Evolutionary conservation across 2,329 filamentous ascomycete species (phyloP).

Genomic region (Alternaria sp.): DNA sequence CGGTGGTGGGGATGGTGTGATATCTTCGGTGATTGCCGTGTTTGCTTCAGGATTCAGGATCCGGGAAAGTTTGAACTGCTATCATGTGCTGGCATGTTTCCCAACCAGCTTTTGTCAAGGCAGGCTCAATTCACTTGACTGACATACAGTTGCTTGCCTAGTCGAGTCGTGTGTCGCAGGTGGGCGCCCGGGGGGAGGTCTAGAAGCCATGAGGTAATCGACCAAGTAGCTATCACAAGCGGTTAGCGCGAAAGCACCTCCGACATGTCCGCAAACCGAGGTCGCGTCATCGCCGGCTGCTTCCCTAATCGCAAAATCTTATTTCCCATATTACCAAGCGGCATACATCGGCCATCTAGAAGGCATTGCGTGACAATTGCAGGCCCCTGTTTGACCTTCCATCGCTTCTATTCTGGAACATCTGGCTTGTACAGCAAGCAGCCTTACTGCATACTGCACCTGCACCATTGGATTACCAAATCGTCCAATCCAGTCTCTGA

Average conservation of each 20-base stretch:
- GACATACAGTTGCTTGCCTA: conserved; percentile 18
- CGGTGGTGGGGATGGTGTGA: conserved; percentile 15
- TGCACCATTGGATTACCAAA: conserved; percentile 44
- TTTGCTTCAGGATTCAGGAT: conserved; percentile 10
- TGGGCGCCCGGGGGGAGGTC: conserved; percentile 13
- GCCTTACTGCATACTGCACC: conserved; percentile 11
- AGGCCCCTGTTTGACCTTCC: background rate
- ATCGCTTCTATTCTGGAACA: conserved; percentile 18
- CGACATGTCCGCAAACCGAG: conserved; percentile 17
- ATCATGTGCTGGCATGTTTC: conserved; percentile 23
- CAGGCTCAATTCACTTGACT: conserved; percentile 1
- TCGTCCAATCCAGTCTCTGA: conserved; percentile 22
- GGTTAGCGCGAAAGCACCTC: conserved; percentile 27
- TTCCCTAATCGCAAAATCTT: conserved; percentile 32
- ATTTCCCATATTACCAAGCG: conserved; percentile 17
- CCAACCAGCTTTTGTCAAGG: conserved; percentile 11
- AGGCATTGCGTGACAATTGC: conserved; percentile 4
- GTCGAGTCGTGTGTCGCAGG: conserved; percentile 11
- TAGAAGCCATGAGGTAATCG: conserved; percentile 38
- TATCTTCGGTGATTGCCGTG: conserved; percentile 3
- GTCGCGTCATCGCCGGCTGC: conserved; percentile 19
- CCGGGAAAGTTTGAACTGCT: conserved; percentile 5
- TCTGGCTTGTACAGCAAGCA: conserved; percentile 4
- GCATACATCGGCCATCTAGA: conserved; percentile 5
- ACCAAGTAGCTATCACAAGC: conserved; percentile 20